phyloP scores from a whole-genome alignment of 2,329 filamentous ascomycete genomes.

The Phaeosphaeriaceae sp. region DNA sequence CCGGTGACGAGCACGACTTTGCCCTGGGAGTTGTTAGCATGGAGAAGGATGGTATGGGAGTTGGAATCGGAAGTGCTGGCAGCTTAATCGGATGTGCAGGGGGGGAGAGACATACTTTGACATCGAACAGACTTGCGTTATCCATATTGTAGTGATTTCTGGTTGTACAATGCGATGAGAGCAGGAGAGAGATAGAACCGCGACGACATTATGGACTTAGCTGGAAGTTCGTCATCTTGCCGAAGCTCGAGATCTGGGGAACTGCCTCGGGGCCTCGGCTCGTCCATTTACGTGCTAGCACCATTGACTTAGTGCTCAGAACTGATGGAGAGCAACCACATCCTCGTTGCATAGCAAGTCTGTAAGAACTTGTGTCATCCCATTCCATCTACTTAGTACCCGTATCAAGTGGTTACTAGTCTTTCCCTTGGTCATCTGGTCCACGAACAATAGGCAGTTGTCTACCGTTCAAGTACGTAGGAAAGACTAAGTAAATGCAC shows the following conservation, averaged over 20 bases:
- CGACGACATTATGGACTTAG: conserved; percentile 12
- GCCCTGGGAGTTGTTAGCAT: conserved; percentile 31
- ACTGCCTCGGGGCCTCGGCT: not conserved
- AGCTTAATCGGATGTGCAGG: too few species aligned
- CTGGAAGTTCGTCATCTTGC: conserved; percentile 7
- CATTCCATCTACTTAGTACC: too few species aligned
- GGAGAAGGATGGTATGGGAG: not conserved
- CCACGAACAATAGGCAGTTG: too few species aligned
- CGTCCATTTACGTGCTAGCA: too few species aligned
- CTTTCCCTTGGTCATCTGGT: too few species aligned
- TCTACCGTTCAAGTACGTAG: too few species aligned
- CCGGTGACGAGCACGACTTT: conserved; percentile 58
- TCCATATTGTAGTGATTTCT: conserved; percentile 38
- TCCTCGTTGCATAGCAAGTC: too few species aligned
- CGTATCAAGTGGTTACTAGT: too few species aligned
- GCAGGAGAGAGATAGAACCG: conserved; percentile 4
- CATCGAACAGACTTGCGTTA: conserved; percentile 44
- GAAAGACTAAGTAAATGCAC: too few species aligned
- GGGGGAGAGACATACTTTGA: conserved; percentile 35
- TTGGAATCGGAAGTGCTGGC: not conserved
- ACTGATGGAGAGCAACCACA: too few species aligned
- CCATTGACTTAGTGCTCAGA: too few species aligned
- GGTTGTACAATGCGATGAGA: not conserved
- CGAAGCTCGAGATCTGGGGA: not conserved
- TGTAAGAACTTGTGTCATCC: too few species aligned